Evolutionary conservation across 2,329 filamentous ascomycete genomes (phyloP), one percentile per base, ranked within the genome.

Genomic region (Karstenula rhodostoma): DNA sequence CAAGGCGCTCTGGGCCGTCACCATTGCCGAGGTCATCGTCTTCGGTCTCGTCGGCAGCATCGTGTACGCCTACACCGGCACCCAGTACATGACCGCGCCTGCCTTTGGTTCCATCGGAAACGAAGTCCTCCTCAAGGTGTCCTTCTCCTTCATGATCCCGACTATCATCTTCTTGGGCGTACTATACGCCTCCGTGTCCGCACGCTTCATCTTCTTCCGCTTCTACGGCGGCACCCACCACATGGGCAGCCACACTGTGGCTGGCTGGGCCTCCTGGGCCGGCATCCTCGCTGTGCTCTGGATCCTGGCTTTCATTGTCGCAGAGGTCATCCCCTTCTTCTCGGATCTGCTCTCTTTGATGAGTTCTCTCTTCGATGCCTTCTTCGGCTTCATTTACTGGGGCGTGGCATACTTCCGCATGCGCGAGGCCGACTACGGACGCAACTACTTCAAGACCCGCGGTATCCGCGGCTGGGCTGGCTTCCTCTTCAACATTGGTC

Each of bases 321-420:
- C 94, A 1, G 91, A 97, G 76, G 89, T 96, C 48, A 97, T 97
- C 71, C 93, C 93, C 0, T 97, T 97, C 84, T 97, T 97, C 81
- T 90, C 89, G 9, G 93, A 93, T 62, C 81, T 85, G 65, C 78
- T 86, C n/a, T 89, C 88, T 4, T 82, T 93, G 62, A 91, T 93
- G 89, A 91, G 89, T n/a, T 92, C 92, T 4, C 85, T 97, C 1
- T 97, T 97, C 73, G 93, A 97, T 79, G 94, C 91, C 56, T 94
- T 93, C 84, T 94, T 94, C 71, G 94, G 94, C 25, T 97, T 97
- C 83, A 96, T 97, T 73, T 97, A 97, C 83, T 97, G 91, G 91
- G 91, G 90, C 13, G 85, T 92, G 1, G 91, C 91, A 0, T 94
- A 92, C 73, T 86, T 93, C 72, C 86, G 90, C 58, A 92, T 94